Evolutionary conservation across 2,329 filamentous ascomycete genomes (phyloP).

Genomic region (Botrytis deweyae): DNA sequence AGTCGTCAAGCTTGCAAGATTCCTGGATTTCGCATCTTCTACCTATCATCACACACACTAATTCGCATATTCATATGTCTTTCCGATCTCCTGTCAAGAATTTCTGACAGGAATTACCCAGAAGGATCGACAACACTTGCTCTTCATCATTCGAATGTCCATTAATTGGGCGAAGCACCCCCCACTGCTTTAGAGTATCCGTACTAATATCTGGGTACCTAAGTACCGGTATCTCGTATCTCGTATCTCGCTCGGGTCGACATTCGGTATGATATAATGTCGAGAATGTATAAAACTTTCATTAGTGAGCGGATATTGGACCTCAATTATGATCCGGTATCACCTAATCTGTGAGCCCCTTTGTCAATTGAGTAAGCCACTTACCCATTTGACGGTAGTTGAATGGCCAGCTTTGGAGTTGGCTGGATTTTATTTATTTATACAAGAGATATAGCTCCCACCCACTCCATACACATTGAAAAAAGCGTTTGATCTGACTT

Average conservation of each 20-base stretch:
- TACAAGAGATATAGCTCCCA: neutral
- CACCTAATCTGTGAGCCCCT: neutral
- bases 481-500: no score
- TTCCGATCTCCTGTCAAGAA: neutral
- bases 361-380: neutral
- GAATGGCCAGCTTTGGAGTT: neutral
- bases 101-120: neutral
- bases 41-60: neutral
- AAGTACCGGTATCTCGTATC: neutral
- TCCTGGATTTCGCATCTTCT: neutral
- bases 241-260: neutral
- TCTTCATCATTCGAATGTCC: neutral
- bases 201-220: neutral
- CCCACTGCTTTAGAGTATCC: neutral
- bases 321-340: neutral
- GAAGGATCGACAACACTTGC: neutral
- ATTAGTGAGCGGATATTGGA: neutral
- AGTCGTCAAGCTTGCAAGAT: neutral
- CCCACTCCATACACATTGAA: neutral
- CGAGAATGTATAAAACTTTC: neutral
- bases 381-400: neutral
- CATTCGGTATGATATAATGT: neutral
- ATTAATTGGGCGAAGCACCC: neutral
- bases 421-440: neutral
- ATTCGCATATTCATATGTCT: neutral